Evolutionary conservation across 2,329 filamentous ascomycete species (phyloP), one percentile per base, ranked within the genome.

Genomic region (Aspergillus floridensis): DNA sequence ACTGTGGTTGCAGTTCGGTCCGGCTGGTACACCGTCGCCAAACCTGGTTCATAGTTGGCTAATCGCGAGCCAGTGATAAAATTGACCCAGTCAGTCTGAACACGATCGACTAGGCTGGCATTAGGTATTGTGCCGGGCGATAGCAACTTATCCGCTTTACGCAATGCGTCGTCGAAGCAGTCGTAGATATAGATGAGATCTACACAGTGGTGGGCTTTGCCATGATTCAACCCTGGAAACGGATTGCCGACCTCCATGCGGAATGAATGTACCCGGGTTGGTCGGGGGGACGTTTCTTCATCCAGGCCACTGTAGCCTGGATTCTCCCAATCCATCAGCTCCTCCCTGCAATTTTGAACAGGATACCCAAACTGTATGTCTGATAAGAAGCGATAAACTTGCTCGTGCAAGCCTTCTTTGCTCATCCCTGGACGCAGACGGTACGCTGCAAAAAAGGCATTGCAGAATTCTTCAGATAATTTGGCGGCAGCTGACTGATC

Each of bases 291-390:
- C 44, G 26, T 6, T 3, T 21, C 6, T 5, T 47, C 16, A 44
- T 35, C 41, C 21, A 10, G 7, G 41, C 2, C 7, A 16, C 22
- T 44, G 2, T 22, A 1, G 1, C 10, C 32, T 11, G 53, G 10
- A 8, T 1, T 5, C 14, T 55, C 53, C 53, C 53, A 55, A 6
- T 26, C 29, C 24, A 32, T 55, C 29, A 55, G 26, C 26, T 55
- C 53, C 29, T 55, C 16, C 19, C 44, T 47, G 6, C 32, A 44
- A 16, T 44, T 19, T 7, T 55, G 53, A 10, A 55, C 53, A 4
- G 41, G 53, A 21, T 55, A 55, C 3, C 44, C 53, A 16, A 55
- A 55, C 41, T 55, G 52, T 29, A 55, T 48, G n/a, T 55, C 53
- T 10, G 53, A 47, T 14, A 55, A 46, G 38, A 55, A 24, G 4